Conservation (phyloP, 495 filamentous ascomycete species). For the Penicillium soppii region DNA sequence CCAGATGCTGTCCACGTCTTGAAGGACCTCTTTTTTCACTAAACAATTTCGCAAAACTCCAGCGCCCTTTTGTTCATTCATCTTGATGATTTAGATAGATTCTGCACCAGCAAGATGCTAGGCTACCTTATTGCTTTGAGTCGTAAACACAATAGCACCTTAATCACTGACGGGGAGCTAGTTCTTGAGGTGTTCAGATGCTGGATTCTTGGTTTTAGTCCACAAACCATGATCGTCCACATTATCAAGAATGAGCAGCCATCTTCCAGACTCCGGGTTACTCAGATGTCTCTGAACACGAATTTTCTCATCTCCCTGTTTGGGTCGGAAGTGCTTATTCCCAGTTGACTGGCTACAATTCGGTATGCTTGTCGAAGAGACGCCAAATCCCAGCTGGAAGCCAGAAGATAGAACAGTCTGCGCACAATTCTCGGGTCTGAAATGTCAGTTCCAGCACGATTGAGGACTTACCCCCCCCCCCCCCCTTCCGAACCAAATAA, state of each 20-base stretch:
- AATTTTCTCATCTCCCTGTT: constrained; percentile 10
- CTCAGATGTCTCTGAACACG: constrained; percentile 32
- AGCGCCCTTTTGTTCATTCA: constrained; percentile 22
- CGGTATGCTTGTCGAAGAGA: constrained; percentile 47
- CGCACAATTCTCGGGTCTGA: constrained; percentile 29
- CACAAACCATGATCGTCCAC: constrained; percentile 38
- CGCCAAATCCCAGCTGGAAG: constrained; percentile 36
- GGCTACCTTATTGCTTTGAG: constrained; percentile 29
- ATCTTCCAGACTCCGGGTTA: constrained; percentile 19
- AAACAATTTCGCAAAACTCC: constrained; percentile 24
- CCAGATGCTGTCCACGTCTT: constrained; percentile 8
- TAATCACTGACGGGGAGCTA: constrained; percentile 28
- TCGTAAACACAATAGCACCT: constrained; percentile 40
- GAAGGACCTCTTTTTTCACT: constrained; percentile 17
- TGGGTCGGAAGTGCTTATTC: neutral
- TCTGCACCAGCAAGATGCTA: constrained; percentile 14
- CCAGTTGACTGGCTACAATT: constrained; percentile 33
- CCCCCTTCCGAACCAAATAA: constrained; percentile 48
- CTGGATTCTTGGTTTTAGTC: neutral
- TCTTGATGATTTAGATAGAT: constrained; percentile 25
- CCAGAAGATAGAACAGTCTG: constrained; percentile 52
- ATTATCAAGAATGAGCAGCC: constrained; percentile 45
- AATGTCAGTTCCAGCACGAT: constrained; percentile 49
- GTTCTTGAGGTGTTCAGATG: neutral
- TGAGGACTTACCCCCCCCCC: constrained; percentile 53